Percentiles rank a stretch among this genome's conserved stretches.
Conservation (phyloP, 768 basidiomycete species). For the Coprinellus micaceus region DNA sequence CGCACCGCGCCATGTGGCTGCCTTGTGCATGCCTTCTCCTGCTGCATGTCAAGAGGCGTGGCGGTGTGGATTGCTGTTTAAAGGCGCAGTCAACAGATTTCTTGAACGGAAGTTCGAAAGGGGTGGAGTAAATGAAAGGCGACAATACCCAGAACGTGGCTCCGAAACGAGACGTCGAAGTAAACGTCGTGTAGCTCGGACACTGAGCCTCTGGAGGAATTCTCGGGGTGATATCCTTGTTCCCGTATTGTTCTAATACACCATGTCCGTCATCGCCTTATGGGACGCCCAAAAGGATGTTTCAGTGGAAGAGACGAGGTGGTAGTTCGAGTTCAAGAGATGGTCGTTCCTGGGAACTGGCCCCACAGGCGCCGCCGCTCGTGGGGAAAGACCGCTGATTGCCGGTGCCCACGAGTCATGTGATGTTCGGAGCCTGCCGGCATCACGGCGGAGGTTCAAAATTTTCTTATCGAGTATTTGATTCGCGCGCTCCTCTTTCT, state of each 20-base stretch:
- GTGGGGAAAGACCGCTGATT: too few species aligned
- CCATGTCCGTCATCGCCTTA: too few species aligned
- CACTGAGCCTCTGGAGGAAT: too few species aligned
- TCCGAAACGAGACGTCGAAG: background rate
- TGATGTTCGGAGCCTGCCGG: background rate
- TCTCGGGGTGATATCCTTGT: too few species aligned
- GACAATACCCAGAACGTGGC: slow-evolving; percentile 1
- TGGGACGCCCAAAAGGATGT: too few species aligned
- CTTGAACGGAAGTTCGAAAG: background rate
- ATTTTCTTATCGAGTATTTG: background rate
- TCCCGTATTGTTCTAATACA: too few species aligned
- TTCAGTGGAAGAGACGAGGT: too few species aligned
- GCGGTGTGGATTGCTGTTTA: background rate
- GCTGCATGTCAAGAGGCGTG: background rate
- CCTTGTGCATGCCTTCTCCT: slow-evolving; percentile 1
- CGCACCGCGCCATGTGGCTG: background rate
- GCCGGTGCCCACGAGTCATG: background rate
- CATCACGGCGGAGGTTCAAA: background rate
- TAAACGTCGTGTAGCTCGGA: background rate
- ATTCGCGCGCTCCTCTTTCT: background rate
- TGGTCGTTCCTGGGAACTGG: too few species aligned
- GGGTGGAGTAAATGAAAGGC: background rate
- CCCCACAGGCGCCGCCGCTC: too few species aligned
- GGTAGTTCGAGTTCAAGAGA: too few species aligned
- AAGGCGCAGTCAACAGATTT: background rate